phyloP scores from a whole-genome alignment of 148 eudicot genomes.

The Chenopodium berlandieri region DNA sequence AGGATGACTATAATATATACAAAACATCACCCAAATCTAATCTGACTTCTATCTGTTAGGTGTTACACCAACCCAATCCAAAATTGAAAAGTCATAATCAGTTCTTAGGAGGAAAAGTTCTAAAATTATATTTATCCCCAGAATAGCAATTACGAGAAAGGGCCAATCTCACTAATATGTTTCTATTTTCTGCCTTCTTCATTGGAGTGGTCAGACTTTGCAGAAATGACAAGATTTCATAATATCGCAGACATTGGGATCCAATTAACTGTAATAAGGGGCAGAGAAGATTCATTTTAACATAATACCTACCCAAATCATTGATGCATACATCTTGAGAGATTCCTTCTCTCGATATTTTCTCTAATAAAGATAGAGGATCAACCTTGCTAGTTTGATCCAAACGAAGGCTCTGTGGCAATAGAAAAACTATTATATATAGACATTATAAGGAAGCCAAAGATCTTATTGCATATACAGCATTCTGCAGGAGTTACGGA shows the following conservation, averaged over 20 bases:
- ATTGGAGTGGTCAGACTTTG: too few species aligned
- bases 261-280: background rate
- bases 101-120: background rate
- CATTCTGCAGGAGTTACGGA: background rate
- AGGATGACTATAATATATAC: background rate
- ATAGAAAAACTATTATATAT: background rate
- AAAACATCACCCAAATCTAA: background rate
- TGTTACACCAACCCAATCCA: background rate
- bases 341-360: conserved; percentile 67
- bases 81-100: background rate
- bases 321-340: conserved; percentile 95
- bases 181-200: too few species aligned
- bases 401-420: conserved; percentile 58
- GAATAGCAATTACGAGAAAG: background rate
- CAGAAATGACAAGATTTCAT: too few species aligned
- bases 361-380: conserved; percentile 72
- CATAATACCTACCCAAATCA: conserved; percentile 66
- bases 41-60: background rate
- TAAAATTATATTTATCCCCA: background rate
- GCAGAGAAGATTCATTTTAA: background rate
- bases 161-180: background rate
- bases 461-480: background rate
- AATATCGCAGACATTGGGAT: background rate
- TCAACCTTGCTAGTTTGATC: conserved; percentile 72
- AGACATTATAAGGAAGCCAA: background rate